Conservation (phyloP, 345 rosid species). For the Adansonia digitata region DNA sequence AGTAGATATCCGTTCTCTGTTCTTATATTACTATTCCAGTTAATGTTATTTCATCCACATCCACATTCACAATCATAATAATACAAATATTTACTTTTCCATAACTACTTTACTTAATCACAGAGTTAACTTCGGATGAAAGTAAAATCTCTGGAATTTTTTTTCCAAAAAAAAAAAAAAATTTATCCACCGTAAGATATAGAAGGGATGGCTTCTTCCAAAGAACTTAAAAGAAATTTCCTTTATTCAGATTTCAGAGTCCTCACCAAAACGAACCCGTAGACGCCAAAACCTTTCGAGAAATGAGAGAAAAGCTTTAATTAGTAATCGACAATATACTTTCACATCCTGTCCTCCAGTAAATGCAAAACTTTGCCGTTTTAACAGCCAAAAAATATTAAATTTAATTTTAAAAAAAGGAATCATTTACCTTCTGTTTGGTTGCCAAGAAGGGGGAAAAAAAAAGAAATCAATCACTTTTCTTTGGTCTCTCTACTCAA, state of each 20-base stretch:
- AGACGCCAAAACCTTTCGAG: constrained; percentile 47
- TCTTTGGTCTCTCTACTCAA: background rate
- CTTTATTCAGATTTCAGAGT: constrained; percentile 62
- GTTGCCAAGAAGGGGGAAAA: constrained; percentile 19
- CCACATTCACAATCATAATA: too few relatives aligned
- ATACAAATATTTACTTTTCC: background rate
- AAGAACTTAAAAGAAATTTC: constrained; percentile 51
- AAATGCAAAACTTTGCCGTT: background rate
- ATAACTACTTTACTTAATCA: background rate
- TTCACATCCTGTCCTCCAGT: constrained; percentile 8
- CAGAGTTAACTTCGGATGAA: background rate
- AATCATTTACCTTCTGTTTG: constrained; percentile 4
- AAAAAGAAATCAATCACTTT: background rate
- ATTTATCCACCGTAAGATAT: constrained; percentile 52
- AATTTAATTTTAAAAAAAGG: too few relatives aligned
- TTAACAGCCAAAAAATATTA: background rate
- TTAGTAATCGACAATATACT: constrained; percentile 25
- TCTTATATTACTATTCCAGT: constrained; percentile 20
- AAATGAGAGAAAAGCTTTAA: constrained; percentile 20
- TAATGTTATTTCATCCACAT: constrained; percentile 8
- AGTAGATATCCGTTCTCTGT: constrained; percentile 46
- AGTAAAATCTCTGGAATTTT: background rate
- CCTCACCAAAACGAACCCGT: constrained; percentile 70
- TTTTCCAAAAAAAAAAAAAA: background rate
- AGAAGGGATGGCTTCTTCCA: constrained; percentile 42